Conservation (phyloP, 2,329 filamentous ascomycete genomes). For the Dactylonectria macrodidyma region DNA sequence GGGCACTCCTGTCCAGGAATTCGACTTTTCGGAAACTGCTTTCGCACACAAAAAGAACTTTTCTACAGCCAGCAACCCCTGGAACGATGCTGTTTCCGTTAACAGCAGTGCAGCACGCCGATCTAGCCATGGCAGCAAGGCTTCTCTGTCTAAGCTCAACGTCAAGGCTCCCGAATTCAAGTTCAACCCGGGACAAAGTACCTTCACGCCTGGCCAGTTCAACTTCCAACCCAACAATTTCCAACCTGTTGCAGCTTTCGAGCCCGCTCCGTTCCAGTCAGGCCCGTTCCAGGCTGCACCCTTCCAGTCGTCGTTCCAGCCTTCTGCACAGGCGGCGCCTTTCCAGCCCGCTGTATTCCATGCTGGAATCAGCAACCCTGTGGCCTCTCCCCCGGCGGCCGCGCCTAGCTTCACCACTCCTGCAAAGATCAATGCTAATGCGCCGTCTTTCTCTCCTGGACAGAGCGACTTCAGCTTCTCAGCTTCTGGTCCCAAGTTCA, state of each 20-base stretch:
- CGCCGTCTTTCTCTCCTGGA: slow-evolving; percentile 79
- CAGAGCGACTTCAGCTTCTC: slow-evolving; percentile 79
- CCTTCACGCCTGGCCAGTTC: slow-evolving; percentile 44
- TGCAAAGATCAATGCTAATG: slow-evolving; percentile 76
- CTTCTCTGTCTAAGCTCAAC: slow-evolving; percentile 85
- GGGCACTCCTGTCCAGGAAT: slow-evolving; percentile 72
- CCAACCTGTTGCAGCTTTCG: slow-evolving; percentile 1
- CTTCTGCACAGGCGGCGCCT: slow-evolving; percentile 21
- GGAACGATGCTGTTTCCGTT: slow-evolving; percentile 67
- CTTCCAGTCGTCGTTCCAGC: slow-evolving; percentile 30
- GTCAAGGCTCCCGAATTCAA: slow-evolving; percentile 92
- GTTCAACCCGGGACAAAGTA: slow-evolving; percentile 71
- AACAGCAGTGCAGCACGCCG: slow-evolving; percentile 56
- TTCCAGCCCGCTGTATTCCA: slow-evolving; percentile 68
- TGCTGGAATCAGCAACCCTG: slow-evolving; percentile 46
- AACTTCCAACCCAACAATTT: slow-evolving; percentile 35
- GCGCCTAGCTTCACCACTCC: slow-evolving; percentile 42
- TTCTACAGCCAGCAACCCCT: slow-evolving; percentile 74
- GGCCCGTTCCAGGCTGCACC: slow-evolving; percentile 48
- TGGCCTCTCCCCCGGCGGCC: slow-evolving; percentile 39
- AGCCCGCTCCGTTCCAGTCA: slow-evolving; percentile 28
- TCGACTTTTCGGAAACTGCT: slow-evolving; percentile 62
- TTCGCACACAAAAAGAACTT: slow-evolving; percentile 68
- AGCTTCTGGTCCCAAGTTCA: slow-evolving; percentile 76
- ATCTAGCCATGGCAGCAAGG: slow-evolving; percentile 75